A percentile compares a stretch with the other conserved stretches of the same genome.
Conservation (phyloP, 1,139 yeast species). For the Pichia sp. region DNA sequence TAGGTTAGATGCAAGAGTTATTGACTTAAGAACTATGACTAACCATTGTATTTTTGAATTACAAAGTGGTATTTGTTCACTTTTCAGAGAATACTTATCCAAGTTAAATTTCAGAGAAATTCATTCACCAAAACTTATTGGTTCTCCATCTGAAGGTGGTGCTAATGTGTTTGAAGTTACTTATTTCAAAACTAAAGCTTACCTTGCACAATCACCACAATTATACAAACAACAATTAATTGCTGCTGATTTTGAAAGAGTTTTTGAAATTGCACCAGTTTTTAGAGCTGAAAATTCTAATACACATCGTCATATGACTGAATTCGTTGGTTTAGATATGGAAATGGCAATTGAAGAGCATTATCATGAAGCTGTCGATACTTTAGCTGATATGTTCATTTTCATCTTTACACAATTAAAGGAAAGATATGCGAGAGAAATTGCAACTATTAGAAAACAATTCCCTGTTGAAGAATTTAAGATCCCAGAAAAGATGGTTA, state of each 20-base stretch:
- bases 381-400: constrained; percentile 76
- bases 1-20: constrained; percentile 88
- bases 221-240: constrained; percentile 95
- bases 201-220: constrained; percentile 96
- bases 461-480: constrained; percentile 97
- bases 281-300: constrained; percentile 98
- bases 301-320: constrained; percentile 99
- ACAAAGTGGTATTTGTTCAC: constrained; percentile 79
- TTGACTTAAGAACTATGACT: constrained; percentile 92
- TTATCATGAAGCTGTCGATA: constrained; percentile 88
- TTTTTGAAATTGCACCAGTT: constrained; percentile 94
- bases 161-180: constrained; percentile 89
- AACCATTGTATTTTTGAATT: constrained; percentile 96
- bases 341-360: constrained; percentile 99
- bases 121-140: constrained; percentile 92
- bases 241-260: constrained; percentile 95
- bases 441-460: constrained; percentile 85
- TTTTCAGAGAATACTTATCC: constrained; percentile 82
- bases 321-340: constrained; percentile 92
- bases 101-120: constrained; percentile 73
- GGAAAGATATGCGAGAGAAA: constrained; percentile 71
- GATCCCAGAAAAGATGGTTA: constrained; percentile 88
- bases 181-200: constrained; percentile 90
- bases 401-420: constrained; percentile 83
- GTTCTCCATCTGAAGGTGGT: constrained; percentile 97